Conservation (phyloP, 257 asterid genomes). For the Solanum neorickii region DNA sequence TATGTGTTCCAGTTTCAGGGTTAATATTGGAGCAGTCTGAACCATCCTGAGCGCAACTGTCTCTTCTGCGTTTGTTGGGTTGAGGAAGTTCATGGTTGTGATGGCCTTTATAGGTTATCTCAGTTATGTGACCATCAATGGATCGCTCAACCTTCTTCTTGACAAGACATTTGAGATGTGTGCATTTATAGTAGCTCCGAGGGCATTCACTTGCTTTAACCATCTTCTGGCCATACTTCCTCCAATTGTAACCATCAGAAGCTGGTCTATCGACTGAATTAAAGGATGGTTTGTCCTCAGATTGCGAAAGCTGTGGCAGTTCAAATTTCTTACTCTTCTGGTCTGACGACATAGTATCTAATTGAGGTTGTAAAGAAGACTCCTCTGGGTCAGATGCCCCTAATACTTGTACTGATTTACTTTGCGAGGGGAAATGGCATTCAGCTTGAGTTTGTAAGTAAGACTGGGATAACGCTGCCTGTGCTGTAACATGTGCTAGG, state of each 20-base stretch:
- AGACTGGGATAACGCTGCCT: conserved; percentile 74
- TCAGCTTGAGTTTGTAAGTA: conserved; percentile 49
- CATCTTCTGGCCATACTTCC: conserved; percentile 90
- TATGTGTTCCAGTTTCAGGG: conserved; percentile 8
- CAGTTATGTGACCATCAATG: conserved; percentile 56
- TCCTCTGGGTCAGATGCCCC: background rate
- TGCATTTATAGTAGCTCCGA: conserved; percentile 87
- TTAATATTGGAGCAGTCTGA: conserved; percentile 9
- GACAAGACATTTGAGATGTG: conserved; percentile 57
- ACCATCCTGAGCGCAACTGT: conserved; percentile 22
- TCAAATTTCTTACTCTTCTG: conserved; percentile 25
- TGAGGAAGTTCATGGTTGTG: conserved; percentile 76
- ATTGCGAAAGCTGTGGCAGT: conserved; percentile 35
- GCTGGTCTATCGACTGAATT: conserved; percentile 46
- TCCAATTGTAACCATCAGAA: conserved; percentile 94
- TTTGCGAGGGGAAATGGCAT: conserved; percentile 19
- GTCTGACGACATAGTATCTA: conserved; percentile 9
- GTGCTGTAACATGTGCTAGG: conserved; percentile 94
- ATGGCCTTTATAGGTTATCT: conserved; percentile 82
- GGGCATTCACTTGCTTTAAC: conserved; percentile 90
- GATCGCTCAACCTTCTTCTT: conserved; percentile 92
- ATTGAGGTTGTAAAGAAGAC: conserved; percentile 9
- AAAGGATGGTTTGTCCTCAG: conserved; percentile 30
- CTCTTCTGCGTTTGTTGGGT: conserved; percentile 40
- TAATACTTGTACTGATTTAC: conserved; percentile 1